Conservation (phyloP, 2,329 filamentous ascomycete genomes). For the Coniella lustricola region DNA sequence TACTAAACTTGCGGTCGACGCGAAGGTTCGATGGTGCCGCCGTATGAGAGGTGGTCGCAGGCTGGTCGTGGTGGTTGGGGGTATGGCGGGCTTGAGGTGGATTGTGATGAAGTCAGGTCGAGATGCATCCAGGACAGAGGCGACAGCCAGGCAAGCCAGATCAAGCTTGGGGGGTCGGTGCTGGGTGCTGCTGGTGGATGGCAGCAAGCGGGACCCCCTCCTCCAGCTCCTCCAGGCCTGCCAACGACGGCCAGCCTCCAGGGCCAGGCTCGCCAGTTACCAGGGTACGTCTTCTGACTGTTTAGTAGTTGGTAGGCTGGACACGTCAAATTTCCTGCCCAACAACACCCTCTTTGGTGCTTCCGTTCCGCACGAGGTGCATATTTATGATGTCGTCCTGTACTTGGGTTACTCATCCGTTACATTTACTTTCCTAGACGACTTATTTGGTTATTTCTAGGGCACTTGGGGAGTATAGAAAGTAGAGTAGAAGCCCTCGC, state of each 20-base stretch:
- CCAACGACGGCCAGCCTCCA: background rate
- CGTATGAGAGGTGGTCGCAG: slow-evolving; percentile 5
- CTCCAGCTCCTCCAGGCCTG: background rate
- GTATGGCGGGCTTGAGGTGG: slow-evolving; percentile 13
- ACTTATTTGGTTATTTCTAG: too few species aligned
- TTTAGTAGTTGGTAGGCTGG: slow-evolving; percentile 10
- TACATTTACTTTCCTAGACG: too few species aligned
- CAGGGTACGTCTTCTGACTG: too few species aligned
- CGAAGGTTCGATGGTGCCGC: slow-evolving; percentile 5
- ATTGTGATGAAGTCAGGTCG: slow-evolving; percentile 15
- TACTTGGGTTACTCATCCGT: too few species aligned
- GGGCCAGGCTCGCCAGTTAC: too few species aligned
- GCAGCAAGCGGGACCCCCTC: slow-evolving; percentile 4
- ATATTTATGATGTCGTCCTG: background rate
- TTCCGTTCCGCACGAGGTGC: background rate
- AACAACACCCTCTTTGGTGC: background rate
- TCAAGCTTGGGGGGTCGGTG: background rate
- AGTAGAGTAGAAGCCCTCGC: too few species aligned
- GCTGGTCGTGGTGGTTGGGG: slow-evolving; percentile 4
- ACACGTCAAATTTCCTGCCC: background rate
- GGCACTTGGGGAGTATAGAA: too few species aligned
- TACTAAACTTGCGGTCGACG: background rate
- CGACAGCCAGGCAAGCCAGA: background rate
- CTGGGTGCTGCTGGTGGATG: slow-evolving; percentile 4
- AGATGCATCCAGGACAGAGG: slow-evolving; percentile 8